Conservation (phyloP, 2,329 filamentous ascomycete species). For the Monilinia fructigena region DNA sequence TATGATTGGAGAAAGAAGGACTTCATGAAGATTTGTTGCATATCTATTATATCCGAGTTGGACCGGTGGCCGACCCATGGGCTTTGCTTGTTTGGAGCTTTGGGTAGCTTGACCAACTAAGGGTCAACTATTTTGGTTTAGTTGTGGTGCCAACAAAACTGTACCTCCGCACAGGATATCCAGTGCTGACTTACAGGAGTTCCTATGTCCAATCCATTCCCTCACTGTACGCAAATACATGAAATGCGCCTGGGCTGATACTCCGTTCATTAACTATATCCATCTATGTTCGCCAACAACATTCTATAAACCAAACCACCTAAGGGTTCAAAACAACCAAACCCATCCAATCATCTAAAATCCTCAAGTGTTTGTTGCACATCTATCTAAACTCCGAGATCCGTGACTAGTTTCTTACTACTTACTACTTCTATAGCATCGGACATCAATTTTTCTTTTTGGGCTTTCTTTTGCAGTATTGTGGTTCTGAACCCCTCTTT, state of each 20-base stretch:
- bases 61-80: background rate
- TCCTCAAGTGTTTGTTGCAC: background rate
- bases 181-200: background rate
- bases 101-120: background rate
- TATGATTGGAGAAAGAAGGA: background rate
- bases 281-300: no score
- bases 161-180: background rate
- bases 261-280: background rate
- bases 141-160: background rate
- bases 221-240: background rate
- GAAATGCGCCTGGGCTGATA: background rate
- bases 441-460: background rate
- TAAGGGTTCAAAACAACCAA: background rate
- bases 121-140: no score
- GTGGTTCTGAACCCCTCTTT: background rate
- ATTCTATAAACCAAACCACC: background rate
- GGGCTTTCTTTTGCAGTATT: background rate
- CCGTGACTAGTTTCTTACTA: background rate
- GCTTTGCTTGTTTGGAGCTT: background rate
- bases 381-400: slow-evolving; percentile 10
- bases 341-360: background rate
- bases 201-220: background rate
- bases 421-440: background rate
- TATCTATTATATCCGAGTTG: slow-evolving; percentile 7
- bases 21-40: background rate